Evolutionary conservation across 2,329 filamentous ascomycete genomes (phyloP).

Genomic region (Metarhizium robertsii): DNA sequence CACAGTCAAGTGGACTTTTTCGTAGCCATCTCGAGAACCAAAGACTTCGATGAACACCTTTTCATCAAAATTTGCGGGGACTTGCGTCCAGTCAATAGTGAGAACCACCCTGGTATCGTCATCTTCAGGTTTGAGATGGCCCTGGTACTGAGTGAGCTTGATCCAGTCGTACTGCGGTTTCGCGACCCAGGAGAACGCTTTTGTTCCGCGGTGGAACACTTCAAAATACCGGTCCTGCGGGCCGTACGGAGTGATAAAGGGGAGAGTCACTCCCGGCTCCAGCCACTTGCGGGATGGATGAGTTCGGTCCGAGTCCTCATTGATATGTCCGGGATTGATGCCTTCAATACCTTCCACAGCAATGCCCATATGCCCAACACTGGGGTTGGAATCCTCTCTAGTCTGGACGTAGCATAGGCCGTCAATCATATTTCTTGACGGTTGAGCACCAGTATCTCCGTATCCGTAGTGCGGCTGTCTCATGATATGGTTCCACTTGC

Average conservation of each 20-base stretch:
- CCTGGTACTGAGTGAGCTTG: slow-evolving; percentile 17
- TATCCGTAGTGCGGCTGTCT: slow-evolving; percentile 41
- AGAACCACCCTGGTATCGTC: slow-evolving; percentile 21
- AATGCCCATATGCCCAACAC: slow-evolving; percentile 29
- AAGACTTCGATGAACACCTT: slow-evolving; percentile 24
- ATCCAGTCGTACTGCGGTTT: slow-evolving; percentile 23
- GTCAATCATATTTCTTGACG: slow-evolving; percentile 43
- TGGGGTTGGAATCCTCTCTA: slow-evolving; percentile 35
- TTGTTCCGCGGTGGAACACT: slow-evolving; percentile 24
- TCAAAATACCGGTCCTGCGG: slow-evolving; percentile 23
- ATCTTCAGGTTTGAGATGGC: slow-evolving; percentile 20
- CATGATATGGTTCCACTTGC: slow-evolving; percentile 50
- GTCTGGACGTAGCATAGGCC: slow-evolving; percentile 46
- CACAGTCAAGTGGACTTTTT: slow-evolving; percentile 21
- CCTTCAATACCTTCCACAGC: slow-evolving; percentile 23
- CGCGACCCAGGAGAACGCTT: slow-evolving; percentile 20
- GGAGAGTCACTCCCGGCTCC: slow-evolving; percentile 18
- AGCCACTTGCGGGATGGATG: slow-evolving; percentile 30
- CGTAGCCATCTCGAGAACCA: slow-evolving; percentile 28
- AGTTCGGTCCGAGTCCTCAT: slow-evolving; percentile 44
- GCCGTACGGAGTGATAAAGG: slow-evolving; percentile 21
- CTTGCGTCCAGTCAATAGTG: slow-evolving; percentile 24
- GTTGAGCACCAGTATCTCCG: slow-evolving; percentile 14
- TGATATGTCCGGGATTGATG: slow-evolving; percentile 27
- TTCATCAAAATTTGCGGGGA: slow-evolving; percentile 32